Base-by-base conservation (phyloP, 2,329 filamentous ascomycete genomes). In the Bipolaris gigantea region DNA sequence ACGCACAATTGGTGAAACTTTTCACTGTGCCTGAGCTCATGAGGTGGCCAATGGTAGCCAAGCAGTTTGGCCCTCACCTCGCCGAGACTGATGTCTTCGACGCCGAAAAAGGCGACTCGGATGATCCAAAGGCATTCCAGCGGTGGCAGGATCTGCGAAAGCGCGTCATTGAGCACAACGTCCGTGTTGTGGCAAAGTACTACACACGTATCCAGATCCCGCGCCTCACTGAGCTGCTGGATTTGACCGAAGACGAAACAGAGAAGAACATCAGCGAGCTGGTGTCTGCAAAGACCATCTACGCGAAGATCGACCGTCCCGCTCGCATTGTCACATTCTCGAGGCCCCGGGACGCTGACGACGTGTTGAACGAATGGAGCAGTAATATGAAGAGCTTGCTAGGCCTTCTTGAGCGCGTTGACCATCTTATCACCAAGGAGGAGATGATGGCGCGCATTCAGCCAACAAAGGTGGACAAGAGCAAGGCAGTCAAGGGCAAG, bases 381-480 rank as follows among this genome's bases (percentile, higher is more conserved):
- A 88, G 90, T 69, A 96, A 97, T 76, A 97, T 96, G 91, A 96
- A 94, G 87, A 92, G 88, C 71, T 77, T 96, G 67, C 78, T 96
- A 62, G 91, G 90, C 10, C 78, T 93, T 50, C 73, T 96, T 71
- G 92, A 96, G 81, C 84, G 92, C 60, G 95, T 99, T 57, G 94
- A 99, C 73, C 94, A 99, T 76, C 82, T 99, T 69, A 99, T 99
- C 71, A 99, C 95, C 50, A 97, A 97, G 83, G 94, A 99, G 79
- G 94, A 99, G 82, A 99, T 99, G 94, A 99, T 99, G 94, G 94
- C 94, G 36, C 85, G 92, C 55, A 97, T 99, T 69, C 88, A 94
- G 75, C 90, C 90, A 5, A 81, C 66, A 25, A 77, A 74, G 61
- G 69, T 72, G n/a, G 75, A 76, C 51, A 76, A 77, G 67, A 68